Base-by-base conservation (phyloP, 768 basidiomycete species). In the Mycena haematopus region DNA sequence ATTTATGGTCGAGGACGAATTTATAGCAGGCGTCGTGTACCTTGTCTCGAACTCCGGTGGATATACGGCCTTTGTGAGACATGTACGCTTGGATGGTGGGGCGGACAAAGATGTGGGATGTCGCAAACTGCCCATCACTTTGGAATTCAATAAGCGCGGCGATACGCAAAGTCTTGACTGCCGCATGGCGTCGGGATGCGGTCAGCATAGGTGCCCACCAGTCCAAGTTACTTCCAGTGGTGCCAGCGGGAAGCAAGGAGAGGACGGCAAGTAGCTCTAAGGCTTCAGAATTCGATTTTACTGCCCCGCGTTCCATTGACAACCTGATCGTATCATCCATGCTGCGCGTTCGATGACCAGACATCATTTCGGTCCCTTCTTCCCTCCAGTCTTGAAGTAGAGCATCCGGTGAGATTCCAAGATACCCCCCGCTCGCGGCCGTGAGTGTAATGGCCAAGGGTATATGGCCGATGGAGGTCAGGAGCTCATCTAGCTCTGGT, bases 381-480 rank as follows among this genome's bases (percentile, higher is more conserved):
- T 52, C 50, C 2, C 11, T 15, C 58, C 58, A 59, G 2, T 59
- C 21, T 21, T 17, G 17, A 0, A 59, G 42, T 13, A 59, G 13
- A 29, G 33, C 5, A 17, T 21, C 50, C 24, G 58, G 58, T 2
- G 58, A 52, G 15, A 22, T 11, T 17, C 38, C 25, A 17, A 44
- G 27, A 52, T 17, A 42, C 21, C 52, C 62, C 60, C 4, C 63
- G 63, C 64, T 62, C 46, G 70, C 71, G 6, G 78, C 77, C 69
- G 77, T 70, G 6, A 79, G 67, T 17, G 69, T 73, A 33, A 79
- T 65, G 9, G 76, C 77, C 49, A 74, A 65, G 35, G 78, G 77
- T 56, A 77, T 68, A 58, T 70, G 57, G 22, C 71, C 75, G 36
- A 79, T 54, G 11, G 59, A 53, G 2, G 65, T 52, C 25, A 76